phyloP scores from a whole-genome alignment of 768 basidiomycete genomes.

The Macrolepiota fuliginosa region DNA sequence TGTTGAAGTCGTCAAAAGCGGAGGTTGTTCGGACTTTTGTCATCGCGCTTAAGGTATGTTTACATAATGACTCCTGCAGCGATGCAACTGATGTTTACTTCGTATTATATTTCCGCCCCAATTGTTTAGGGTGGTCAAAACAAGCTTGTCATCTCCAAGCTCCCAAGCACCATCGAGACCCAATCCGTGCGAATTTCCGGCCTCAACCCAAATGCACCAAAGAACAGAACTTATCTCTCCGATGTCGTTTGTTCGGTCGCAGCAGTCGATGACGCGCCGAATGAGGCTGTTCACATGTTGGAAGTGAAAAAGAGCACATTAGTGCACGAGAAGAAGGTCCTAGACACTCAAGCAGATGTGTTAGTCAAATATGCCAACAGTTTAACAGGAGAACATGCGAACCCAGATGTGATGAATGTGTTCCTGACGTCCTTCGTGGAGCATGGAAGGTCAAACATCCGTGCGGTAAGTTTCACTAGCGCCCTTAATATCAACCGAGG shows the following conservation, averaged over 20 bases:
- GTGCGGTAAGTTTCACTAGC: conserved; percentile 22
- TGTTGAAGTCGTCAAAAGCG: conserved; percentile 55
- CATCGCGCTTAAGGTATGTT: background rate
- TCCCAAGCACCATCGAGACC: conserved; percentile 49
- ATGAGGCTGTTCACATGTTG: conserved; percentile 34
- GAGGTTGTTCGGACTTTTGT: conserved; percentile 52
- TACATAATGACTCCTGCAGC: background rate
- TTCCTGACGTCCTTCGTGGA: conserved; percentile 43
- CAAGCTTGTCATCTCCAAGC: conserved; percentile 45
- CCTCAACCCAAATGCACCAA: conserved; percentile 26
- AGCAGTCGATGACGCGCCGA: conserved; percentile 22
- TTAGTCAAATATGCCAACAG: conserved; percentile 43
- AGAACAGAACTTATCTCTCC: conserved; percentile 38
- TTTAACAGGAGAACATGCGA: conserved; percentile 40
- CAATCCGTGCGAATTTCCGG: conserved; percentile 54
- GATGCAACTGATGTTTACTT: background rate
- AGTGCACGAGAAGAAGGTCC: conserved; percentile 34
- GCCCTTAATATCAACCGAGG: background rate
- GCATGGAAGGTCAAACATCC: conserved; percentile 32
- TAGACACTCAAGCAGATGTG: conserved; percentile 38
- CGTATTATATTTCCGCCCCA: no score
- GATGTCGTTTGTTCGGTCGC: conserved; percentile 51
- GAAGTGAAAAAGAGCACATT: conserved; percentile 32
- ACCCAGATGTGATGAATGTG: conserved; percentile 31
- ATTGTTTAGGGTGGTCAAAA: conserved; percentile 57